These are phyloP conservation scores for Phalaenopsis aphrodite DNA, from an alignment of 106 monocot genomes.

Conservation along the genomic window DNA sequence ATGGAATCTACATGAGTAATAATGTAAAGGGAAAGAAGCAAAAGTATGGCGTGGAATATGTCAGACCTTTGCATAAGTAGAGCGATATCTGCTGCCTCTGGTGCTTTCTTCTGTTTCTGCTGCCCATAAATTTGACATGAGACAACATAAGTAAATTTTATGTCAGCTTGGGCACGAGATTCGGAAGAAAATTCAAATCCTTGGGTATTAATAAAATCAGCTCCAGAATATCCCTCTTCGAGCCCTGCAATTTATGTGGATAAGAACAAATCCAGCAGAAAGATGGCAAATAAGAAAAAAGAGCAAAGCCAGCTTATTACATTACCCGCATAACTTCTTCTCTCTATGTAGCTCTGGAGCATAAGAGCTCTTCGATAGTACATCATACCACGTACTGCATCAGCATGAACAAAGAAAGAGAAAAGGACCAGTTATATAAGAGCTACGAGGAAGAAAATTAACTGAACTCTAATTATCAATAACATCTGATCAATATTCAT, in stretches of 20 bases:
- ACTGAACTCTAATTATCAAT: neutral
- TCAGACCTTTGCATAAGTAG: constrained; percentile 85
- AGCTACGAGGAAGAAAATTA: neutral
- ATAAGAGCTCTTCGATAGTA: constrained; percentile 92
- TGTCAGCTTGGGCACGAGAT: constrained; percentile 90
- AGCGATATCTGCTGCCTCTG: constrained; percentile 90
- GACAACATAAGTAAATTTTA: constrained; percentile 94
- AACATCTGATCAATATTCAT: neutral
- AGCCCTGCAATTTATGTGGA: constrained; percentile 32
- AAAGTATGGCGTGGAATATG: neutral
- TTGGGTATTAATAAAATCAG: constrained; percentile 53
- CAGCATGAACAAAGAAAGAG: neutral
- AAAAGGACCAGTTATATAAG: neutral
- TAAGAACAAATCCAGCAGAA: neutral
- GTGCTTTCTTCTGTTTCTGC: constrained; percentile 77
- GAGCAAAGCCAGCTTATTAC: neutral
- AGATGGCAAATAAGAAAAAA: neutral
- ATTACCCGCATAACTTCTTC: constrained; percentile 56
- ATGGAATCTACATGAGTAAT: neutral
- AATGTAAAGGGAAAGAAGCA: neutral
- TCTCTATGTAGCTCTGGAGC: constrained; percentile 87
- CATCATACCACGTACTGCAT: constrained; percentile 97
- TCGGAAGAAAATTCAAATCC: constrained; percentile 76
- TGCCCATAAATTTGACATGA: constrained; percentile 98
- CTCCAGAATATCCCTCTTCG: constrained; percentile 59